Evolutionary conservation across 352 stramenopile genomes (phyloP).

Genomic region (Elongisporangium prolatum): DNA sequence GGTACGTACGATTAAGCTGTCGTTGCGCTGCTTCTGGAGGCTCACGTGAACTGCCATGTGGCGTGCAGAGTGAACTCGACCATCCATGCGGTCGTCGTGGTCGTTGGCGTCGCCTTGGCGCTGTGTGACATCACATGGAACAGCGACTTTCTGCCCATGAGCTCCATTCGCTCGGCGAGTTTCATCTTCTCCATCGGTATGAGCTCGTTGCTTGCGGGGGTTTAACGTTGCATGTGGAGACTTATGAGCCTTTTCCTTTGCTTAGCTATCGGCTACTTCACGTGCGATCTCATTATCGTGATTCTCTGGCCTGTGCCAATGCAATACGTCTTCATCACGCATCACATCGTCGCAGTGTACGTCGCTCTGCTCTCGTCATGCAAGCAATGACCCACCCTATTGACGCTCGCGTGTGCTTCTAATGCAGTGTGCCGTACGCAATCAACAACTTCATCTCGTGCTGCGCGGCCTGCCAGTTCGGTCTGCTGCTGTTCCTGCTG

Average conservation of each 20-base stretch:
- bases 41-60: neutral
- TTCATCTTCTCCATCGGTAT: constrained; percentile 83
- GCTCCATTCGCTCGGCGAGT: constrained; percentile 63
- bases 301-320: constrained; percentile 72
- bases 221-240: neutral
- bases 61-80: constrained; percentile 73
- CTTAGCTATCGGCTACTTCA: constrained; percentile 74
- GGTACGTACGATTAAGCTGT: constrained; percentile 10
- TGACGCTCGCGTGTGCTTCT: constrained; percentile 1
- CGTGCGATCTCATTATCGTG: constrained; percentile 78
- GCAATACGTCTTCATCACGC: constrained; percentile 72
- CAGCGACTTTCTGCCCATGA: constrained; percentile 61
- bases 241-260: constrained; percentile 3
- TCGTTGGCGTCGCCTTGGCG: constrained; percentile 60
- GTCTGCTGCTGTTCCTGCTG: constrained; percentile 70
- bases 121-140: constrained; percentile 63
- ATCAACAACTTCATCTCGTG: constrained; percentile 87
- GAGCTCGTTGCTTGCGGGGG: constrained; percentile 1
- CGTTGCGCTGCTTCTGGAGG: neutral
- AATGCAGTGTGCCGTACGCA: constrained; percentile 60
- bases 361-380: constrained; percentile 9
- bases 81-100: constrained; percentile 60
- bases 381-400: neutral
- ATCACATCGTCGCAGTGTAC: constrained; percentile 80
- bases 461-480: constrained; percentile 72